Evolutionary conservation across 2,329 filamentous ascomycete genomes (phyloP).

Genomic region (Sordariomycetes sp.): DNA sequence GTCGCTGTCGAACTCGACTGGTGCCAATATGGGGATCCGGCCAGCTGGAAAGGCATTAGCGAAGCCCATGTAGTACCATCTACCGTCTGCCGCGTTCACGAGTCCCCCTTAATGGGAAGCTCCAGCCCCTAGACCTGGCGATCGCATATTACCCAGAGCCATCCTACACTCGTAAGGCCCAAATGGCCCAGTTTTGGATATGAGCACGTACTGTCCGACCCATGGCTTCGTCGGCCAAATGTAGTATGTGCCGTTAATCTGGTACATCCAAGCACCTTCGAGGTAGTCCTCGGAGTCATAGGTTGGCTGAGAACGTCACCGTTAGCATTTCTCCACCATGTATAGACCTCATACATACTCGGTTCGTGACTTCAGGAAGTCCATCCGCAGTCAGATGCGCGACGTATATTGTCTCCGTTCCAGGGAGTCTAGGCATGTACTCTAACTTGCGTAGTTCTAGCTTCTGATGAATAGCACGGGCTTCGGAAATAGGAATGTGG

Average conservation of each 20-base stretch:
- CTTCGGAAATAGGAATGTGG: too few species aligned
- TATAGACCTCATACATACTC: too few species aligned
- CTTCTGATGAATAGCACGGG: too few species aligned
- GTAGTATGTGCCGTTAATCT: constrained; percentile 40
- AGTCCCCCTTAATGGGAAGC: constrained; percentile 39
- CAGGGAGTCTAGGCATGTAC: too few species aligned
- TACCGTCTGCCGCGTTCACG: constrained; percentile 30
- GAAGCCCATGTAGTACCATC: constrained; percentile 45
- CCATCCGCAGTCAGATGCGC: too few species aligned
- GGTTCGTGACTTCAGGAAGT: too few species aligned
- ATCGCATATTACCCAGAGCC: neutral
- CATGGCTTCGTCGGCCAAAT: constrained; percentile 23
- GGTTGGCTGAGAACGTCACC: too few species aligned
- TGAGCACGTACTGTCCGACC: neutral
- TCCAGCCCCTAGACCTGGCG: constrained; percentile 15
- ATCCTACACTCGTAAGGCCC: neutral
- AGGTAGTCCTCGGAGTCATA: constrained; percentile 11
- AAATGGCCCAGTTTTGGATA: constrained; percentile 8
- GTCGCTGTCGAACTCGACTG: constrained; percentile 31
- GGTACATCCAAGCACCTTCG: constrained; percentile 43
- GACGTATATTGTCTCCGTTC: too few species aligned
- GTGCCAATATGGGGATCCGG: constrained; percentile 38
- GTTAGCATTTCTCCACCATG: too few species aligned
- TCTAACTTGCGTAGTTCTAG: too few species aligned
- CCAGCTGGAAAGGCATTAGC: constrained; percentile 37